Base-by-base conservation (phyloP, 2,329 filamentous ascomycete species). In the Pseudogymnoascus sp. region DNA sequence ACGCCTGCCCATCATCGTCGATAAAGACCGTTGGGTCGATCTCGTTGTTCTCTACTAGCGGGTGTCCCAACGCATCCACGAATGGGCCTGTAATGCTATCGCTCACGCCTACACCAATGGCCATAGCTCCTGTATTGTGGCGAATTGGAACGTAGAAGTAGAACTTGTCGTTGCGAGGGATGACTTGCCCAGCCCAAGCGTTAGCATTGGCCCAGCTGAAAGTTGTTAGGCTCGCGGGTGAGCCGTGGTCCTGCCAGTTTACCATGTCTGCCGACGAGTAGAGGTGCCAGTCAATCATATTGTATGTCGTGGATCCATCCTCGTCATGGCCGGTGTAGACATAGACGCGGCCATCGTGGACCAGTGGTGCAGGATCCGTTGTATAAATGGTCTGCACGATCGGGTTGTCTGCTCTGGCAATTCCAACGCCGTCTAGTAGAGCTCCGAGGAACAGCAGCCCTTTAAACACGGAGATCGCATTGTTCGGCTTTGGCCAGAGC, bases 1-100 rank as follows among this genome's bases (percentile, higher is more conserved):
- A 78, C 0, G 75, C 76, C 67, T 77, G 76, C 53, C 75, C 76
- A 59, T 77, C 74, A 60, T 77, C 75, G 64, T 78, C 76, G 64
- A 78, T 73, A 65, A 75, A 76, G 60, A 76, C 75, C 13, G 73
- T 74, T 29, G 75, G 75, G 65, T 77, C 75, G 31, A 77, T 76
- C 38, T 71, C 68, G 24, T 67, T 68, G 61, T 74, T 75, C 14
- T 71, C 67, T 11, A 77, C 70, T n/a, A 77, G 70, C 5, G 74
- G 74, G 35, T 63, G 65, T 3, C 74, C 74, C 6, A 76, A 56
- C 0, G 73, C 70, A 61, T 77, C 75, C 14, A 56, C 65, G 66
- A 74, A 77, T 7, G 75, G 75, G 0, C 75, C 75, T n/a, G 72
- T 69, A 38, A 74, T 72, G 21, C 33, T 68, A 47, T 76, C 71